These are phyloP conservation scores for Termitomyces eurrhizus DNA, from an alignment of 768 basidiomycete genomes.

Conservation along the genomic window DNA sequence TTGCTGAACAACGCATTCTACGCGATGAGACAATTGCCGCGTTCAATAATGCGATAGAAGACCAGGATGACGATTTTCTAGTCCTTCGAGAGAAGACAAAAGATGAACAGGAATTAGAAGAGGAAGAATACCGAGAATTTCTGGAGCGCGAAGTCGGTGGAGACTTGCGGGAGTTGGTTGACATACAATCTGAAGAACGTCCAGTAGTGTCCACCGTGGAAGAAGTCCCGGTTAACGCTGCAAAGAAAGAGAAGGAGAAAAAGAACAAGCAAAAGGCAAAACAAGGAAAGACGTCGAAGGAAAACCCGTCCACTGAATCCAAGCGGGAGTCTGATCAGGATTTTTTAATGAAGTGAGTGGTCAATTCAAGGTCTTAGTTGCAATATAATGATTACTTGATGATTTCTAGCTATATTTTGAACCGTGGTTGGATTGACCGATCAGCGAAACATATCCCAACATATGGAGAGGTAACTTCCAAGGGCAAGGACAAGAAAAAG, in stretches of 20 bases:
- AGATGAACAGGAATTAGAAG: constrained; percentile 74
- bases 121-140: constrained; percentile 82
- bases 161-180: constrained; percentile 64
- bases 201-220: constrained; percentile 1
- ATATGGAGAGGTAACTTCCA: constrained; percentile 70
- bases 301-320: constrained; percentile 26
- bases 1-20: constrained; percentile 71
- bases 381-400: background rate
- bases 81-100: constrained; percentile 72
- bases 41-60: constrained; percentile 53
- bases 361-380: background rate
- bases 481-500: constrained; percentile 29
- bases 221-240: constrained; percentile 25
- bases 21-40: constrained; percentile 82
- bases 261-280: constrained; percentile 31
- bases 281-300: constrained; percentile 26
- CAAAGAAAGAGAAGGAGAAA: constrained; percentile 46
- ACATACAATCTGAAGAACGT: constrained; percentile 39
- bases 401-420: constrained; percentile 79
- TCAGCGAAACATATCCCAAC: constrained; percentile 74
- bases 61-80: constrained; percentile 46
- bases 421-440: constrained; percentile 95
- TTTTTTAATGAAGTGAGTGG: constrained; percentile 82
- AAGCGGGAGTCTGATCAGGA: constrained; percentile 76
- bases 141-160: constrained; percentile 78